Percentiles rank a stretch among this genome's conserved stretches.
phyloP scores from a whole-genome alignment of 2,329 filamentous ascomycete genomes.

The Ophiocordyceps robertsii region DNA sequence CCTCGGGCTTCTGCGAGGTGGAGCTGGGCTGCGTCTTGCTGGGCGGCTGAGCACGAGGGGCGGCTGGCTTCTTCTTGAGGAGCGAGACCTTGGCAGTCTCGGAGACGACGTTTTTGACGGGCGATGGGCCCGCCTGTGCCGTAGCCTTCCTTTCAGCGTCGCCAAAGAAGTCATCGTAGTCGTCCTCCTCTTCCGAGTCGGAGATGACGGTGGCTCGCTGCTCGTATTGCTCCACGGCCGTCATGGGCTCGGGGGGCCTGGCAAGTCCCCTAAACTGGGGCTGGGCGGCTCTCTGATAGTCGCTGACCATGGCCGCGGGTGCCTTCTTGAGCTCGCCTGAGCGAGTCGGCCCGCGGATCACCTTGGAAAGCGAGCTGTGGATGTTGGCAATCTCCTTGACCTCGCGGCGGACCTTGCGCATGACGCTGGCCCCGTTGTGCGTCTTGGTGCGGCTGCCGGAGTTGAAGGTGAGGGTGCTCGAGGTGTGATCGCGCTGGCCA shows the following conservation, averaged over 20 bases:
- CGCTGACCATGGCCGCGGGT: slow-evolving; percentile 39
- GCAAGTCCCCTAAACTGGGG: slow-evolving; percentile 15
- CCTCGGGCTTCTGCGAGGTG: background rate
- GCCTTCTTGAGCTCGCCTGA: slow-evolving; percentile 30
- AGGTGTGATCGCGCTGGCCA: slow-evolving; percentile 13
- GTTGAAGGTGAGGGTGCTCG: slow-evolving; percentile 27
- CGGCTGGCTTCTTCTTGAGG: slow-evolving; percentile 8
- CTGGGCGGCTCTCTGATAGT: slow-evolving; percentile 31
- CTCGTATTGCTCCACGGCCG: slow-evolving; percentile 17
- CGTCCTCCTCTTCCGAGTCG: slow-evolving; percentile 21
- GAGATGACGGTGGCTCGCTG: slow-evolving; percentile 24
- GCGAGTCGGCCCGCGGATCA: slow-evolving; percentile 12
- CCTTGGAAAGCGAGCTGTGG: slow-evolving; percentile 30
- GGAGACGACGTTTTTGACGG: slow-evolving; percentile 3
- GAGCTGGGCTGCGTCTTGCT: background rate
- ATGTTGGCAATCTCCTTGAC: slow-evolving; percentile 37
- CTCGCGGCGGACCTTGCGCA: slow-evolving; percentile 43
- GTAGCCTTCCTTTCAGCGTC: slow-evolving; percentile 9
- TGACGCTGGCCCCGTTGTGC: slow-evolving; percentile 35
- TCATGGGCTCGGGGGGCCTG: slow-evolving; percentile 8
- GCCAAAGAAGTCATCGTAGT: slow-evolving; percentile 13
- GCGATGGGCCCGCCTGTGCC: background rate
- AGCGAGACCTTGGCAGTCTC: slow-evolving; percentile 5
- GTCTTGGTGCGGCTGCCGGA: slow-evolving; percentile 38
- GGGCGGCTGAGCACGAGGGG: background rate